These are phyloP conservation scores for Petrea volubilis DNA, from an alignment of 257 asterid genomes.

Conservation along the genomic window DNA sequence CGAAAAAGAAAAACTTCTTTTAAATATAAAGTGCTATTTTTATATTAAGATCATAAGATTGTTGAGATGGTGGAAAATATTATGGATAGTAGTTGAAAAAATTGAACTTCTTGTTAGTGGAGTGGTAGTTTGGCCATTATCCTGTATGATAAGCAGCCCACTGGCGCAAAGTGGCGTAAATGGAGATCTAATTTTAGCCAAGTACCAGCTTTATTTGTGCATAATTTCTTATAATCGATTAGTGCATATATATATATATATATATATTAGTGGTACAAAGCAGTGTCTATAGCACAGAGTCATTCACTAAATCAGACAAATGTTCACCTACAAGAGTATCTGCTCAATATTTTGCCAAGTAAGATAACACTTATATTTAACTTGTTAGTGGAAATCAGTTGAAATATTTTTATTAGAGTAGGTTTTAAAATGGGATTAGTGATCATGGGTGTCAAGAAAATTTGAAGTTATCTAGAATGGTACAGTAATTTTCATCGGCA, in stretches of 20 bases:
- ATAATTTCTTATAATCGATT: background rate
- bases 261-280: slow-evolving; percentile 10
- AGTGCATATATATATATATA: no score
- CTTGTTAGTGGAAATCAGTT: background rate
- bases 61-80: background rate
- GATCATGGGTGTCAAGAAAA: background rate
- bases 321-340: background rate
- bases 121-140: slow-evolving; percentile 9
- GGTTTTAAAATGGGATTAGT: background rate
- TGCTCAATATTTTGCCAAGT: background rate
- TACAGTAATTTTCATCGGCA: background rate
- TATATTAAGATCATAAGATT: background rate
- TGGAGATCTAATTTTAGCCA: background rate
- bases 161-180: slow-evolving; percentile 25
- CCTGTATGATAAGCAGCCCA: slow-evolving; percentile 14
- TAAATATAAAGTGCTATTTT: no score
- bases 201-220: slow-evolving; percentile 4
- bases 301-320: background rate
- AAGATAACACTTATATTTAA: background rate
- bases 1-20: no score
- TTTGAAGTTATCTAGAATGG: background rate
- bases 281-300: background rate
- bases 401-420: background rate
- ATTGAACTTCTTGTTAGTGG: background rate
- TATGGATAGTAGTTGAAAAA: background rate